These are phyloP conservation scores for Penicillium roqueforti DNA, from an alignment of 495 filamentous ascomycete species.

Conservation along the genomic window DNA sequence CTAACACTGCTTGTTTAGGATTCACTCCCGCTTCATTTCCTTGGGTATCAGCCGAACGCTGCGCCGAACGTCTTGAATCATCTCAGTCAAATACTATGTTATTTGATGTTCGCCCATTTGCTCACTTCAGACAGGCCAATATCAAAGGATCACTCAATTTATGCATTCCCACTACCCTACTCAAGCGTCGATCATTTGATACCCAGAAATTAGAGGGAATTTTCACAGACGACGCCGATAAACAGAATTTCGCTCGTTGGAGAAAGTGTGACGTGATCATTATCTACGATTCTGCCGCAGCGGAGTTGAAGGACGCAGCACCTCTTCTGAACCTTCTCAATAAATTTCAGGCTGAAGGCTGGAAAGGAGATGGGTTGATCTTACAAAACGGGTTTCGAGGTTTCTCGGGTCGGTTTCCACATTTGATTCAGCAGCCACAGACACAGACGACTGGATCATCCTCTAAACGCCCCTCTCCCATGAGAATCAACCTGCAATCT, in stretches of 20 bases:
- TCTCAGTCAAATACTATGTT: slow-evolving; percentile 58
- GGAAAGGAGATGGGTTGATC: slow-evolving; percentile 67
- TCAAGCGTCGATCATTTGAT: slow-evolving; percentile 89
- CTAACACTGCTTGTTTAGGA: slow-evolving; percentile 2
- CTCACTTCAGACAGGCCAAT: slow-evolving; percentile 70
- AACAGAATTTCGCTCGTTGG: slow-evolving; percentile 75
- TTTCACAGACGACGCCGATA: slow-evolving; percentile 71
- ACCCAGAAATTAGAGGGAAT: slow-evolving; percentile 85
- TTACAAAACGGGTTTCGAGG: slow-evolving; percentile 56
- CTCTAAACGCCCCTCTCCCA: slow-evolving; percentile 43
- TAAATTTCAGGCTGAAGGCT: slow-evolving; percentile 86
- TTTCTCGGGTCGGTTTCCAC: slow-evolving; percentile 50
- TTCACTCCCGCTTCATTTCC: slow-evolving; percentile 11
- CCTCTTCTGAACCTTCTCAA: slow-evolving; percentile 80
- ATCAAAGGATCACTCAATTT: slow-evolving; percentile 80
- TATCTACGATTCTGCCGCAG: slow-evolving; percentile 78
- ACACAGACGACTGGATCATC: slow-evolving; percentile 17
- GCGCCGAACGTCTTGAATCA: slow-evolving; percentile 62
- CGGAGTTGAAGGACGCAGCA: slow-evolving; percentile 70
- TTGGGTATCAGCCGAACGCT: slow-evolving; percentile 60
- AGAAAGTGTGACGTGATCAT: slow-evolving; percentile 67
- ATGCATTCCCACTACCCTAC: slow-evolving; percentile 89
- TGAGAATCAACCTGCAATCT: slow-evolving; percentile 48
- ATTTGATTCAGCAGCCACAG: slow-evolving; percentile 32
- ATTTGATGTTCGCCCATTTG: slow-evolving; percentile 84